phyloP scores from a whole-genome alignment of 2,329 filamentous ascomycete species.

The Huntiella moniliformis region DNA sequence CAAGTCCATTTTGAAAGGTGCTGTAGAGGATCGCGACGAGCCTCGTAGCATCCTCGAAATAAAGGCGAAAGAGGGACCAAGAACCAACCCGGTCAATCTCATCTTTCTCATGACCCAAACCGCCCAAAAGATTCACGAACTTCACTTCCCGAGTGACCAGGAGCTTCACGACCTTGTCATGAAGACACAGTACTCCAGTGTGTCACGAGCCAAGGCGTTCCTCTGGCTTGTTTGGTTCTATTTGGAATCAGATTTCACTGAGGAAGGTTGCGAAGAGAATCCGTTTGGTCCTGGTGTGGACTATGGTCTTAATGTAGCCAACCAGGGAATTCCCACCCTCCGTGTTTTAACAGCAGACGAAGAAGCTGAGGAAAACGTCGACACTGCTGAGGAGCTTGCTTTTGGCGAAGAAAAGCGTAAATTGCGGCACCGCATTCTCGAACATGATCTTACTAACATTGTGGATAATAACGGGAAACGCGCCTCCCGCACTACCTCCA shows the following conservation, averaged over 20 bases:
- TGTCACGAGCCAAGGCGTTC: constrained; percentile 70
- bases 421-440: constrained; percentile 55
- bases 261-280: constrained; percentile 73
- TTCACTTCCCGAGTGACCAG: constrained; percentile 67
- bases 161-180: constrained; percentile 97
- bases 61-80: constrained; percentile 42
- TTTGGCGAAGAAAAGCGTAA: constrained; percentile 58
- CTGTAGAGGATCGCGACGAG: constrained; percentile 74
- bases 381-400: constrained; percentile 47
- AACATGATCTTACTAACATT: constrained; percentile 53
- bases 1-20: constrained; percentile 94
- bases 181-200: constrained; percentile 65
- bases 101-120: constrained; percentile 88
- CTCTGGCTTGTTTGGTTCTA: constrained; percentile 99
- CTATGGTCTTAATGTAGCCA: constrained; percentile 44
- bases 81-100: constrained; percentile 92
- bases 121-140: constrained; percentile 76
- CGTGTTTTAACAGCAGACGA: constrained; percentile 46
- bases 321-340: constrained; percentile 51
- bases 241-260: constrained; percentile 82
- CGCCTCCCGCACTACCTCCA: constrained; percentile 21
- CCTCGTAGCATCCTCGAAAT: constrained; percentile 71
- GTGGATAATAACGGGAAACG: constrained; percentile 42
- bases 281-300: constrained; percentile 64
- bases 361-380: constrained; percentile 52